phyloP scores from a whole-genome alignment of 2,329 filamentous ascomycete genomes.

The Ceratocystis huliohia region DNA sequence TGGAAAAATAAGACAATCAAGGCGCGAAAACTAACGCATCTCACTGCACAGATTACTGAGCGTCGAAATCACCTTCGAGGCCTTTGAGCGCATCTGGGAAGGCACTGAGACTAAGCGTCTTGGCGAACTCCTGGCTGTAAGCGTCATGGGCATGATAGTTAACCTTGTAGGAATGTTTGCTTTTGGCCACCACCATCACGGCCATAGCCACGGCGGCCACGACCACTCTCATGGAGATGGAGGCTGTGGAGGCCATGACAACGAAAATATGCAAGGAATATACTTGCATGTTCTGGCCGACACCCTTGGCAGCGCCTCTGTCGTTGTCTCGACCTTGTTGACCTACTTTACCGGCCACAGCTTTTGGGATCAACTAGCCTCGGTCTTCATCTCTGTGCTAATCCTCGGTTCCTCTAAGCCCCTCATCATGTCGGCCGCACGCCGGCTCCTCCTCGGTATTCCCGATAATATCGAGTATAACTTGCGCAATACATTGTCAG shows the following conservation, averaged over 20 bases:
- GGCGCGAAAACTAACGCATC: background rate
- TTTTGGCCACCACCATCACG: slow-evolving; percentile 57
- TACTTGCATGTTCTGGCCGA: slow-evolving; percentile 93
- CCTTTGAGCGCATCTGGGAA: slow-evolving; percentile 73
- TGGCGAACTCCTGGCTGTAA: slow-evolving; percentile 78
- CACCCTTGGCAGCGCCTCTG: slow-evolving; percentile 83
- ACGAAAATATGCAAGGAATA: slow-evolving; percentile 97
- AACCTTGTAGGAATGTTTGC: slow-evolving; percentile 87
- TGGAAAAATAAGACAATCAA: background rate
- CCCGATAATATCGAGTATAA: slow-evolving; percentile 78
- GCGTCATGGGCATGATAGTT: slow-evolving; percentile 70
- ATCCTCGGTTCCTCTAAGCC: slow-evolving; percentile 90
- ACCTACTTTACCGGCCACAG: slow-evolving; percentile 83
- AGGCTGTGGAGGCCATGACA: slow-evolving; percentile 48
- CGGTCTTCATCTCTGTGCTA: slow-evolving; percentile 80
- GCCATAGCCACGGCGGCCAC: slow-evolving; percentile 31
- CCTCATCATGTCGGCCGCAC: slow-evolving; percentile 72
- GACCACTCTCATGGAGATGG: slow-evolving; percentile 21
- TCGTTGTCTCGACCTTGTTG: slow-evolving; percentile 80
- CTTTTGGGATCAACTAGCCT: slow-evolving; percentile 88
- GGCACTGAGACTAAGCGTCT: slow-evolving; percentile 74
- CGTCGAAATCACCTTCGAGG: slow-evolving; percentile 91
- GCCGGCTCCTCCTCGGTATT: slow-evolving; percentile 69
- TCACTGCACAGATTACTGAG: slow-evolving; percentile 58
- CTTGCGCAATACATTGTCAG: slow-evolving; percentile 72